Evolutionary conservation across 2,329 filamentous ascomycete species (phyloP).

Genomic region (Nakataea oryzae): DNA sequence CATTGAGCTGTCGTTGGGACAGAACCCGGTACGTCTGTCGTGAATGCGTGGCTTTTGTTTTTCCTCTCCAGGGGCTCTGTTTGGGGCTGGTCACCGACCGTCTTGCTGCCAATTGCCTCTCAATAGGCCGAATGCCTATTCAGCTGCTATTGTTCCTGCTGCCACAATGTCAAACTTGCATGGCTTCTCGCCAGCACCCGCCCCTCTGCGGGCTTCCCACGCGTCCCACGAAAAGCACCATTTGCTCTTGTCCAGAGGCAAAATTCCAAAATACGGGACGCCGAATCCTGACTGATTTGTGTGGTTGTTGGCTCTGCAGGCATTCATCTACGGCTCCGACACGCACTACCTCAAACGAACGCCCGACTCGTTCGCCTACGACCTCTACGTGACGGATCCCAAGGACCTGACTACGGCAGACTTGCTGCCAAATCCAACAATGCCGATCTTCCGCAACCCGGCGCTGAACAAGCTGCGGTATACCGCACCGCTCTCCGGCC

Average conservation of each 20-base stretch:
- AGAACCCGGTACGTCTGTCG: constrained; percentile 43
- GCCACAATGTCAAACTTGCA: neutral
- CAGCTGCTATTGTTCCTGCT: neutral
- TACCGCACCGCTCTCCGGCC: constrained; percentile 7
- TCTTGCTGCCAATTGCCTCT: neutral
- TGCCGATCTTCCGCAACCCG: constrained; percentile 36
- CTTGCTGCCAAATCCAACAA: constrained; percentile 37
- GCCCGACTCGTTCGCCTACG: constrained; percentile 33
- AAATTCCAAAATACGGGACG: neutral
- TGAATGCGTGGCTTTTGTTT: constrained; percentile 5
- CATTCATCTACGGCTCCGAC: constrained; percentile 41
- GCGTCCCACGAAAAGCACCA: neutral
- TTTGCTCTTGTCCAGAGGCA: neutral
- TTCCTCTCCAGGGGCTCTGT: neutral
- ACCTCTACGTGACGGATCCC: constrained; percentile 46
- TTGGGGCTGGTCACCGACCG: neutral
- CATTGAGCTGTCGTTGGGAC: constrained; percentile 47
- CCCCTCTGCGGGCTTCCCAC: neutral
- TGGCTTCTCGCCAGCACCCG: too few relatives aligned
- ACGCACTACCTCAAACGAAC: constrained; percentile 30
- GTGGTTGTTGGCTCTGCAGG: constrained; percentile 25
- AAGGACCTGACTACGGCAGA: constrained; percentile 33
- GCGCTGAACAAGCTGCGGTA: constrained; percentile 13
- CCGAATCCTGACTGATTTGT: neutral
- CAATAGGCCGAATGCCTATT: neutral